Conservation (phyloP, 768 basidiomycete species). For the Cystofilobasidium bisporidii region DNA sequence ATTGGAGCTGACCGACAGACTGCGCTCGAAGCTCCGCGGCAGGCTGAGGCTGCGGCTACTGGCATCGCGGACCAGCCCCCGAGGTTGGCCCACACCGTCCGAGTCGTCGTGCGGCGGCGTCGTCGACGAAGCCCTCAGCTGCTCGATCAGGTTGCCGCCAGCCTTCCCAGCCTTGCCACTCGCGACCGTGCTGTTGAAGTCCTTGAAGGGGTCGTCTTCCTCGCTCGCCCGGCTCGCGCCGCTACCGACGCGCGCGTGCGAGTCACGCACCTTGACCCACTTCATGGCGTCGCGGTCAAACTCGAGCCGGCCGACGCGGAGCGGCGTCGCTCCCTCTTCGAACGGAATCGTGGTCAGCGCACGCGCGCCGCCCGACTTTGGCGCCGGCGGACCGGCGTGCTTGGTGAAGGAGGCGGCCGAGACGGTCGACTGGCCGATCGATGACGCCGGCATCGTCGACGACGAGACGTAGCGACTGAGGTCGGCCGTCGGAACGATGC, state of each 20-base stretch:
- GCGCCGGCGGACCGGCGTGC: constrained; percentile 38
- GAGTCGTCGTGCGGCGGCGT: not conserved
- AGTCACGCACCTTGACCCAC: constrained; percentile 62
- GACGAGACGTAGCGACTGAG: constrained; percentile 83
- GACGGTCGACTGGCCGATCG: constrained; percentile 48
- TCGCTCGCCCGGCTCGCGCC: constrained; percentile 27
- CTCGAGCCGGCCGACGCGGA: constrained; percentile 66
- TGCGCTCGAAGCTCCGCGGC: not conserved
- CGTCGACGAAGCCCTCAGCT: not conserved
- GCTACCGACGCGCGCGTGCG: constrained; percentile 24
- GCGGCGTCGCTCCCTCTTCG: constrained; percentile 46
- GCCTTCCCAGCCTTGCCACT: not conserved
- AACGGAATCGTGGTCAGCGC: constrained; percentile 52
- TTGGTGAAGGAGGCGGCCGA: constrained; percentile 77
- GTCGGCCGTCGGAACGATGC: constrained; percentile 50
- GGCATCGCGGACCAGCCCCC: not conserved
- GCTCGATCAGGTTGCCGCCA: constrained; percentile 4
- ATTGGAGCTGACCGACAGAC: not conserved
- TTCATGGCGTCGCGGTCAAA: constrained; percentile 73
- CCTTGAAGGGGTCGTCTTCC: constrained; percentile 67
- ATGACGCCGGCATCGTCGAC: constrained; percentile 48
- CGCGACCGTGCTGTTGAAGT: constrained; percentile 45
- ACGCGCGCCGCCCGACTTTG: constrained; percentile 19
- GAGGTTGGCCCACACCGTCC: no score
- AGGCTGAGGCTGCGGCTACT: not conserved